Conservation (phyloP, 2,329 filamentous ascomycete species). For the Calcarisporium arbuscula region DNA sequence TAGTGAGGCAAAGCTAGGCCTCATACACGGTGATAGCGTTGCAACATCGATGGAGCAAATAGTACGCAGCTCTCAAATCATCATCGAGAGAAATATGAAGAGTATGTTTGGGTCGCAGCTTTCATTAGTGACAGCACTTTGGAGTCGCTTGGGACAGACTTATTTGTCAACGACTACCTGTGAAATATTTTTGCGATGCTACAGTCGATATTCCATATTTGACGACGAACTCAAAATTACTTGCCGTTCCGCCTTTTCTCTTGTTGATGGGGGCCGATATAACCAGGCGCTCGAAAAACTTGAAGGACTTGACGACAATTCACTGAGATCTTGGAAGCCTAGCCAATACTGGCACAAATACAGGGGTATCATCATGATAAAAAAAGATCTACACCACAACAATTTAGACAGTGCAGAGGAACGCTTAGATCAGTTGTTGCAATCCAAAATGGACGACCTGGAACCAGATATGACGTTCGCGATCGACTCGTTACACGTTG, state of each 20-base stretch:
- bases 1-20: slow-evolving; percentile 74
- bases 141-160: slow-evolving; percentile 64
- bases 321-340: slow-evolving; percentile 67
- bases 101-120: slow-evolving; percentile 69
- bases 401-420: slow-evolving; percentile 45
- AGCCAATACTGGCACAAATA: slow-evolving; percentile 68
- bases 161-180: slow-evolving; percentile 53
- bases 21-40: slow-evolving; percentile 64
- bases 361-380: slow-evolving; percentile 59
- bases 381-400: slow-evolving; percentile 52
- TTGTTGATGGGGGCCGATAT: slow-evolving; percentile 63
- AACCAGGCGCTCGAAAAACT: slow-evolving; percentile 50
- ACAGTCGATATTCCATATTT: slow-evolving; percentile 51
- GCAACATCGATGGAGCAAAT: slow-evolving; percentile 66
- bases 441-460: slow-evolving; percentile 42
- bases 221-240: slow-evolving; percentile 74
- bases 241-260: slow-evolving; percentile 57
- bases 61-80: slow-evolving; percentile 74
- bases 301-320: slow-evolving; percentile 46
- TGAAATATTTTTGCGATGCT: slow-evolving; percentile 70
- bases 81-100: slow-evolving; percentile 68
- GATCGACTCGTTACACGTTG: slow-evolving; percentile 46
- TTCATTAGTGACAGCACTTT: slow-evolving; percentile 65
- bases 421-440: slow-evolving; percentile 45
- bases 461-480: slow-evolving; percentile 47